Evolutionary conservation across 2,329 filamentous ascomycete species (phyloP).

Genomic region (Daldinia sp.): DNA sequence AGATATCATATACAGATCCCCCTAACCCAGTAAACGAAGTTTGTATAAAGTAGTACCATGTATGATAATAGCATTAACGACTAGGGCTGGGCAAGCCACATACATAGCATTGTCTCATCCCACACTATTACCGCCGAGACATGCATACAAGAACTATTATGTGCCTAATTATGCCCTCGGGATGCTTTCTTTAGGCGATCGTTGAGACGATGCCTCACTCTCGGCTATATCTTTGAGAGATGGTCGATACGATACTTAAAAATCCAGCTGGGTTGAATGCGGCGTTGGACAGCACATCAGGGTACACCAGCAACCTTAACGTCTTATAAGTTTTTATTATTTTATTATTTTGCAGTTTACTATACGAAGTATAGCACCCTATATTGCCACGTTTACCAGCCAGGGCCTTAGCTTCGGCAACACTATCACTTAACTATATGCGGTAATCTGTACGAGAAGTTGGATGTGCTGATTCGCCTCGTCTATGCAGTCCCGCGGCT

Average conservation of each 20-base stretch:
- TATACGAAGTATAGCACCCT: no score
- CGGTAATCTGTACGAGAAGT: background rate
- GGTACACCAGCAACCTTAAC: background rate
- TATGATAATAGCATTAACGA: background rate
- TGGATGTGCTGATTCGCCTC: background rate
- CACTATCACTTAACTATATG: background rate
- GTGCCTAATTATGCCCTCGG: no score
- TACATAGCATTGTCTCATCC: background rate
- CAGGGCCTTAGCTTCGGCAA: background rate
- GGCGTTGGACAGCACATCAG: background rate
- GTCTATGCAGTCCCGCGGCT: background rate
- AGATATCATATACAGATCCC: no score
- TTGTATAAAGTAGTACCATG: no score
- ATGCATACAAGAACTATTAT: background rate
- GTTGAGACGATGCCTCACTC: background rate
- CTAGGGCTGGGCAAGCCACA: background rate
- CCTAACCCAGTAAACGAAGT: no score
- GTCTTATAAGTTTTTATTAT: background rate
- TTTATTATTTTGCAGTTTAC: no score
- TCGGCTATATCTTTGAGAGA: background rate
- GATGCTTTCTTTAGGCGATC: background rate
- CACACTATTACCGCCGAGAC: background rate
- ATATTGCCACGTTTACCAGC: background rate
- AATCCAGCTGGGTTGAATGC: background rate
- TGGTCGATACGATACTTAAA: background rate